phyloP scores from a whole-genome alignment of 1,284 basidiomycete genomes.

The Fomitopsis palustris region DNA sequence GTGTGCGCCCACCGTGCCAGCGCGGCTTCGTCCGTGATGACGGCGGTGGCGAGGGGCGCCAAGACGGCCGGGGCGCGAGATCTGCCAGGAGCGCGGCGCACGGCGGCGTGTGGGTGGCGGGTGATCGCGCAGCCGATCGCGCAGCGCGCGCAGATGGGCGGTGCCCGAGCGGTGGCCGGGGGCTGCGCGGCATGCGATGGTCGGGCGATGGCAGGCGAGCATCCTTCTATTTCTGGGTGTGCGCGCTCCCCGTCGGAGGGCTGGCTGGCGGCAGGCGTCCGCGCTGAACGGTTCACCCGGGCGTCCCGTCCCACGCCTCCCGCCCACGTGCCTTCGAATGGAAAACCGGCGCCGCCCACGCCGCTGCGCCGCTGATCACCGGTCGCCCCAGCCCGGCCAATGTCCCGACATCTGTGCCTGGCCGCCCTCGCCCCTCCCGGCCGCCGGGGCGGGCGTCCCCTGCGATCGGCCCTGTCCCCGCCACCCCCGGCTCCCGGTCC shows the following conservation, averaged over 20 bases:
- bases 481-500: background rate
- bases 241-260: slow-evolving; percentile 16
- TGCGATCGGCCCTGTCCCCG: background rate
- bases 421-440: background rate
- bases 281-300: slow-evolving; percentile 15
- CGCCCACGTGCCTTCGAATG: slow-evolving; percentile 24
- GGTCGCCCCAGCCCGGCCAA: no score
- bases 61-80: background rate
- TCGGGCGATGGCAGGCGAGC: slow-evolving; percentile 3
- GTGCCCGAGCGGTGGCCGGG: slow-evolving; percentile 9
- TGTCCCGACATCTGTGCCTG: background rate
- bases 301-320: slow-evolving; percentile 16
- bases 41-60: background rate
- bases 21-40: background rate
- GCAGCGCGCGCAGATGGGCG: background rate
- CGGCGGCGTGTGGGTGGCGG: background rate
- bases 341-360: slow-evolving; percentile 14
- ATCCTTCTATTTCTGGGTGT: slow-evolving; percentile 12
- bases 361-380: slow-evolving; percentile 8
- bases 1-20: background rate
- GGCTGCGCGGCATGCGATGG: slow-evolving; percentile 7
- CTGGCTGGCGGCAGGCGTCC: slow-evolving; percentile 1
- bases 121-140: background rate
- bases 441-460: background rate
- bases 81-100: background rate